Base-by-base conservation (phyloP, 495 filamentous ascomycete genomes). In the Trypethelium eluteriae region DNA sequence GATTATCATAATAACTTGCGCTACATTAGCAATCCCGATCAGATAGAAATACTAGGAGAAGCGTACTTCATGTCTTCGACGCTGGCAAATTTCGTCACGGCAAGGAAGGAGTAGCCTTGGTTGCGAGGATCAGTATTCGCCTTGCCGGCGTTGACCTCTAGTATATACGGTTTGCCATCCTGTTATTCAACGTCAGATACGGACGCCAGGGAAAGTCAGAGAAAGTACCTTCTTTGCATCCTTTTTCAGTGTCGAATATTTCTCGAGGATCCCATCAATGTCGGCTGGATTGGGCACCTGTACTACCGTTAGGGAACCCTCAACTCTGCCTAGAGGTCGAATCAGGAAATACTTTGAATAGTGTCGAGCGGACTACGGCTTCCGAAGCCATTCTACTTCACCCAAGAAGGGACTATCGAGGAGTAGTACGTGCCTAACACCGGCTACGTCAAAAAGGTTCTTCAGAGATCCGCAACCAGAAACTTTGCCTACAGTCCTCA, bases 151-250 rank as follows among this genome's bases (percentile, higher is more conserved):
- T 74, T 73, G 9, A 81, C 72, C 63, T 71, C 70, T 62, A 84
- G 67, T 71, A 90, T 88, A 72, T 89, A 91, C 1, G 85, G 87
- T 68, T 88, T 85, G 66, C 82, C 84, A 71, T 86, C 82, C 86
- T 89, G 64, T n/a, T 44, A 25, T 63, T 25, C 39, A 64, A 35
- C 10, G 16, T 65, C n/a, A 49, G 39, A 53, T n/a, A 56, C 32
- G 36, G 25, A 46, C 39, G 66, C 3, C 35, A 14, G n/a, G n/a
- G 9, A 59, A 14, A 59, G 18, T 53, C 47, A 6, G 7, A 64
- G 65, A 25, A 71, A 62, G 59, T 70, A 83, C 82, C 79, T 84
- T 84, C 14, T 78, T 71, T 16, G 83, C 81, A 1, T 80, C 81
- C 71, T 79, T 77, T n/a, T 75, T 75, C 7, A 86, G 70, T 2